A percentile compares a stretch with the other conserved stretches of the same genome.
phyloP scores from a whole-genome alignment of 1,284 basidiomycete species.

The Irpex sp. region DNA sequence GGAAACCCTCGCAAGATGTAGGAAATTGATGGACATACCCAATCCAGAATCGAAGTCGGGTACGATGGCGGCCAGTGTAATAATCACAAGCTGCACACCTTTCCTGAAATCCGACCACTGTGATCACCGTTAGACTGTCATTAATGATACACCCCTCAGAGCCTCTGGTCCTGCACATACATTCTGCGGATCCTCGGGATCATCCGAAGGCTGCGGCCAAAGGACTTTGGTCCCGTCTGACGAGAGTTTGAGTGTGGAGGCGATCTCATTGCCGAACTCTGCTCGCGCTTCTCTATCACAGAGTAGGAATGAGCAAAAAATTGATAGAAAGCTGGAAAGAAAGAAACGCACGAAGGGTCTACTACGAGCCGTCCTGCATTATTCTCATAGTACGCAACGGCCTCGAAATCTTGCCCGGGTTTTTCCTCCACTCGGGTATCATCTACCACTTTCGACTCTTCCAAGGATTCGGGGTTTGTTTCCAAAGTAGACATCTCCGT shows the following conservation, averaged over 20 bases:
- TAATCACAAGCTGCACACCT: slow-evolving; percentile 51
- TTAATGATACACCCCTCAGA: background rate
- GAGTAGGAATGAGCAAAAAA: background rate
- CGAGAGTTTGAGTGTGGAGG: slow-evolving; percentile 45
- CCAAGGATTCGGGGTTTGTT: background rate
- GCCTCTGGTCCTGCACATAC: slow-evolving; percentile 29
- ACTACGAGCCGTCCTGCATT: slow-evolving; percentile 58
- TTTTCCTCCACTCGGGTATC: background rate
- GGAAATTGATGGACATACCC: slow-evolving; percentile 35
- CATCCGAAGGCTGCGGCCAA: slow-evolving; percentile 64
- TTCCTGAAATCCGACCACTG: slow-evolving; percentile 49
- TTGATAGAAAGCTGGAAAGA: background rate
- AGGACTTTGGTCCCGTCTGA: slow-evolving; percentile 46
- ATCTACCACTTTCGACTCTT: background rate
- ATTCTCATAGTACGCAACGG: slow-evolving; percentile 48
- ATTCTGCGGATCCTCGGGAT: slow-evolving; percentile 63
- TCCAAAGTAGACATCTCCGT: background rate
- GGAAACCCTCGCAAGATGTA: background rate
- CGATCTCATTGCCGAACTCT: slow-evolving; percentile 48
- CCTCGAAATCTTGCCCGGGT: slow-evolving; percentile 28
- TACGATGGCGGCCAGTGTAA: slow-evolving; percentile 63
- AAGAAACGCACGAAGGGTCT: slow-evolving; percentile 46
- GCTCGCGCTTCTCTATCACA: slow-evolving; percentile 45
- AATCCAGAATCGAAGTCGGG: slow-evolving; percentile 69
- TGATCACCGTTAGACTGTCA: background rate